Evolutionary conservation across 2,329 filamentous ascomycete genomes (phyloP).

Genomic region (Paracoccidioides lutzii): DNA sequence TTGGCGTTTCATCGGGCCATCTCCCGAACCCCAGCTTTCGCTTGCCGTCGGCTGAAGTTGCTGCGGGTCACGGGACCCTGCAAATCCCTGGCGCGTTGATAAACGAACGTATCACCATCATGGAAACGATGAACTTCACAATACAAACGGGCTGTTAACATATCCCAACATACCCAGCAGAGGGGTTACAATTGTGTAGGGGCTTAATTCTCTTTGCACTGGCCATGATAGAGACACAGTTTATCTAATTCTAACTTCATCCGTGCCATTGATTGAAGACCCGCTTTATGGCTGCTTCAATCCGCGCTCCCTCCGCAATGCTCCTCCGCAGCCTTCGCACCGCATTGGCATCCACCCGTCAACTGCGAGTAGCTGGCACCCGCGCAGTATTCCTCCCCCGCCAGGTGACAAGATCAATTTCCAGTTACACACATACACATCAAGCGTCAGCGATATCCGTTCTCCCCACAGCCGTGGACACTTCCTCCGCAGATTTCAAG

Average conservation of each 20-base stretch:
- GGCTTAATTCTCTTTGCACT: not conserved
- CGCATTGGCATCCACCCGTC: slow-evolving; percentile 13
- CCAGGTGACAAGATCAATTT: slow-evolving; percentile 35
- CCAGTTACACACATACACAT: slow-evolving; percentile 67
- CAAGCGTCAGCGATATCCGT: slow-evolving; percentile 75
- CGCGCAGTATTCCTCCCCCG: slow-evolving; percentile 7
- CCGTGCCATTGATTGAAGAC: slow-evolving; percentile 13
- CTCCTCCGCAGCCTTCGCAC: slow-evolving; percentile 27
- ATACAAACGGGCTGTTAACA: too few species aligned
- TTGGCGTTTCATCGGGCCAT: too few species aligned
- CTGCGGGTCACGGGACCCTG: slow-evolving; percentile 1
- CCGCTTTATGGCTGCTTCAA: slow-evolving; percentile 16
- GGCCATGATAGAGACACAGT: not conserved
- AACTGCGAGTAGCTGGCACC: slow-evolving; percentile 4
- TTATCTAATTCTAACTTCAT: not conserved
- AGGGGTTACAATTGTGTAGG: too few species aligned
- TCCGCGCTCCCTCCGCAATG: slow-evolving; percentile 26
- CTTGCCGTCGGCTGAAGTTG: not conserved
- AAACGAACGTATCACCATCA: not conserved
- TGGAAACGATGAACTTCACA: not conserved
- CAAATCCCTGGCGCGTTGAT: not conserved
- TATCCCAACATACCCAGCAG: not conserved
- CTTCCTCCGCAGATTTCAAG: slow-evolving; percentile 61
- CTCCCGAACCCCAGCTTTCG: not conserved
- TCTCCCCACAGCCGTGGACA: slow-evolving; percentile 63